Evolutionary conservation across 2,329 filamentous ascomycete genomes (phyloP).

Genomic region (Ceratocystis destructans): DNA sequence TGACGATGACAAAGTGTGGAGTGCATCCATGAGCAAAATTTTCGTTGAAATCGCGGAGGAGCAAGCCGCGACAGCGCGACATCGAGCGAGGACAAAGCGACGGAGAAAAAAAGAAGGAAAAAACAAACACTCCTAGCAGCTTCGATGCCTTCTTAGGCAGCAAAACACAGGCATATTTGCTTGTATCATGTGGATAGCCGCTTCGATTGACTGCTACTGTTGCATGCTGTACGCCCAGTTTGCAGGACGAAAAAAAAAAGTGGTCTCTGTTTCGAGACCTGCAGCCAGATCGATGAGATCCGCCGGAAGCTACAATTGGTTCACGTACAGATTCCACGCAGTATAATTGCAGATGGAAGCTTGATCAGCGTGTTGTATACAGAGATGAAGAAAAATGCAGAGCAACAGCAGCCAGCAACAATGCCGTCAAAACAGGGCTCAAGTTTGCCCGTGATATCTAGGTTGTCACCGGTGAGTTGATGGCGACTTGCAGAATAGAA

Average conservation of each 20-base stretch:
- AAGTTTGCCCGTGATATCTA: no score
- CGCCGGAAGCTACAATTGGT: not conserved
- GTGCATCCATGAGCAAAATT: not conserved
- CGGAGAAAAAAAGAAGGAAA: not conserved
- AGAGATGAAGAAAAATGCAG: not conserved
- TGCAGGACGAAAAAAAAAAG: not conserved
- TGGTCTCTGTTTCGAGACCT: not conserved
- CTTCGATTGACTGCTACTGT: not conserved
- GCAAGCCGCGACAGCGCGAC: not conserved
- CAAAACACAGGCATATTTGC: not conserved
- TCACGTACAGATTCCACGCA: not conserved
- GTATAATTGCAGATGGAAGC: not conserved
- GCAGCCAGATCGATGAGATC: not conserved
- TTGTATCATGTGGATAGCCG: not conserved
- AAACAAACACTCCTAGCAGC: not conserved
- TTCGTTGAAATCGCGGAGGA: not conserved
- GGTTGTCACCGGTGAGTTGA: no score
- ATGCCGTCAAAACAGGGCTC: not conserved
- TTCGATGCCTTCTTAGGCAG: not conserved
- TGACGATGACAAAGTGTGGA: conserved; percentile 4
- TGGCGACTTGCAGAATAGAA: not conserved
- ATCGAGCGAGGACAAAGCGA: not conserved
- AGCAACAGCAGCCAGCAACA: not conserved
- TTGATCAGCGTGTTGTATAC: not conserved
- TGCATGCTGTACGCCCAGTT: not conserved